phyloP scores from a whole-genome alignment of 2,329 filamentous ascomycete species.

The Tolypocladium endophyticum region DNA sequence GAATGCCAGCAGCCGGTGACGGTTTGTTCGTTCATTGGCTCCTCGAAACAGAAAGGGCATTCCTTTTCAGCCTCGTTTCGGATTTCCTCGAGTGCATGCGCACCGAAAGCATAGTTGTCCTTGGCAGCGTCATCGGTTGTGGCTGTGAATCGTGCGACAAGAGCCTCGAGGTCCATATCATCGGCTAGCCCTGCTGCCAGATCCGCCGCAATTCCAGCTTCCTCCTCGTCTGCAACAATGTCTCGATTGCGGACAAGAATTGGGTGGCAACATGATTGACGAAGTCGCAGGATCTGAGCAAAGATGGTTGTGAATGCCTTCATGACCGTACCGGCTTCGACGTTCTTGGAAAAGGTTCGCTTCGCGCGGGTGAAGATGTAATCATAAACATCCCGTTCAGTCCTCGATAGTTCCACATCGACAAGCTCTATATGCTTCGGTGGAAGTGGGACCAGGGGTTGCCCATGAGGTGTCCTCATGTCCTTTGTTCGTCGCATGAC shows the following conservation, averaged over 20 bases:
- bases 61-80: slow-evolving; percentile 80
- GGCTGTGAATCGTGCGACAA: slow-evolving; percentile 76
- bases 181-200: slow-evolving; percentile 74
- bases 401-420: slow-evolving; percentile 71
- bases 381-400: slow-evolving; percentile 86
- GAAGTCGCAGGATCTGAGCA: slow-evolving; percentile 83
- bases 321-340: slow-evolving; percentile 85
- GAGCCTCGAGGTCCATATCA: slow-evolving; percentile 85
- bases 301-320: slow-evolving; percentile 97
- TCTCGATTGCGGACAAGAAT: slow-evolving; percentile 77
- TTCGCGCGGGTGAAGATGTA: slow-evolving; percentile 79
- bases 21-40: slow-evolving; percentile 88
- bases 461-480: slow-evolving; percentile 87
- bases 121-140: slow-evolving; percentile 52
- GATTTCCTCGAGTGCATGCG: slow-evolving; percentile 82
- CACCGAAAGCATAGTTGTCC: slow-evolving; percentile 58
- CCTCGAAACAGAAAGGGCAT: slow-evolving; percentile 90
- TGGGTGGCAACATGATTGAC: slow-evolving; percentile 92
- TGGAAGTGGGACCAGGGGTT: slow-evolving; percentile 67
- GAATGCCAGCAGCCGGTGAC: slow-evolving; percentile 98
- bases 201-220: slow-evolving; percentile 64
- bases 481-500: slow-evolving; percentile 93
- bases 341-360: slow-evolving; percentile 71
- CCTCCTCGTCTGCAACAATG: slow-evolving; percentile 78
- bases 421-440: slow-evolving; percentile 76